Evolutionary conservation across 768 basidiomycete species (phyloP).

Genomic region (Russula vinacea): DNA sequence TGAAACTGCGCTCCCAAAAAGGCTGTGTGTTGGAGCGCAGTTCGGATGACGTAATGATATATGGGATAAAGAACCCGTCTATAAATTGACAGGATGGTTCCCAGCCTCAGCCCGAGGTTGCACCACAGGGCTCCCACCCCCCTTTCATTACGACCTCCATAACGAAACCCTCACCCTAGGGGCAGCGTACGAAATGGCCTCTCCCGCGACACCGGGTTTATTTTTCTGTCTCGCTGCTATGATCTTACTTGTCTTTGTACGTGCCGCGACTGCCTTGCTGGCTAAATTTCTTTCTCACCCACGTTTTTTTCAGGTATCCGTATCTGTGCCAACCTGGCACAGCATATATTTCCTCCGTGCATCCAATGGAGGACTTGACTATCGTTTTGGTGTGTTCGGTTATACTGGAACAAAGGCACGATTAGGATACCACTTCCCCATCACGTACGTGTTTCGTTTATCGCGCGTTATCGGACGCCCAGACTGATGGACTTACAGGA

Average conservation of each 20-base stretch:
- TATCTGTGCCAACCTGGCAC: slow-evolving; percentile 74
- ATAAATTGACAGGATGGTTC: slow-evolving; percentile 1
- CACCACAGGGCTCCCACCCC: too few relatives aligned
- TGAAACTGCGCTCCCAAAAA: not conserved
- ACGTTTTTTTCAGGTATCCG: slow-evolving; percentile 49
- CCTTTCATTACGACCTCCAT: not conserved
- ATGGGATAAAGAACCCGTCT: not conserved
- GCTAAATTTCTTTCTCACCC: slow-evolving; percentile 9
- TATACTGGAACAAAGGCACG: slow-evolving; percentile 53
- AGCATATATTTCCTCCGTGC: slow-evolving; percentile 64
- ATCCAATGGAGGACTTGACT: slow-evolving; percentile 37
- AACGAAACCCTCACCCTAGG: not conserved
- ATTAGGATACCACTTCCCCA: slow-evolving; percentile 60
- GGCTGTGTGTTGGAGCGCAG: slow-evolving; percentile 1
- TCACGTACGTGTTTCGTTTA: slow-evolving; percentile 42
- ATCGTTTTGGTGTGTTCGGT: slow-evolving; percentile 75
- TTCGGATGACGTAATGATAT: slow-evolving; percentile 2
- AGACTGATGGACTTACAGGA: slow-evolving; percentile 35
- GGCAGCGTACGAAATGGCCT: slow-evolving; percentile 41
- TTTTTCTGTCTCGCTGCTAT: slow-evolving; percentile 70
- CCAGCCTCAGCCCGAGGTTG: not conserved
- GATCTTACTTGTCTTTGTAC: slow-evolving; percentile 65
- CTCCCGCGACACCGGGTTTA: slow-evolving; percentile 64
- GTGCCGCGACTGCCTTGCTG: slow-evolving; percentile 33
- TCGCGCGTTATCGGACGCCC: not conserved